Conservation (phyloP, 495 filamentous ascomycete genomes). For the Neurospora sp. region DNA sequence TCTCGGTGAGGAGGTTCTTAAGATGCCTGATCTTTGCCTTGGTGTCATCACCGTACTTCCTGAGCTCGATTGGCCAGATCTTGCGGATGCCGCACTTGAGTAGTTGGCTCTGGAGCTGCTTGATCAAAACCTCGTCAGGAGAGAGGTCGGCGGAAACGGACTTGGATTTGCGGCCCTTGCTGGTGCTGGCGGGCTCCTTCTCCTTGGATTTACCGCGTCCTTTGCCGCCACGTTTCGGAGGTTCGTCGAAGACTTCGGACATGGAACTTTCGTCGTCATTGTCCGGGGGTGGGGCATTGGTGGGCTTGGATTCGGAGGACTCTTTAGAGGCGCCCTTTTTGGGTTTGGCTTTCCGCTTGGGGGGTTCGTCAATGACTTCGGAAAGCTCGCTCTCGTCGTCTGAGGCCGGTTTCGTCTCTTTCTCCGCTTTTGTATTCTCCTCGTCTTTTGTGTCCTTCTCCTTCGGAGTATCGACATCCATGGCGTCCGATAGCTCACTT, state of each 20-base stretch:
- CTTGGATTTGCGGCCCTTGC: conserved; percentile 14
- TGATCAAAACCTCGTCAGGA: conserved; percentile 72
- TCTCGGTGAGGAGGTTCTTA: conserved; percentile 61
- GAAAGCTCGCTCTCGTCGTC: conserved; percentile 76
- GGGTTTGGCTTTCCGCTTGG: conserved; percentile 33
- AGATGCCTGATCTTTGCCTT: conserved; percentile 80
- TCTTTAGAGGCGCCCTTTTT: neutral
- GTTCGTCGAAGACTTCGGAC: conserved; percentile 66
- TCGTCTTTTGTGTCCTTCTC: neutral
- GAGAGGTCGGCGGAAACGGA: conserved; percentile 37
- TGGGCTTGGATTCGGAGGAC: neutral
- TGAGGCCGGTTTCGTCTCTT: conserved; percentile 21
- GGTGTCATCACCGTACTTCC: conserved; percentile 52
- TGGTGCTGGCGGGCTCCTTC: conserved; percentile 6
- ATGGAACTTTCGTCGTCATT: conserved; percentile 63
- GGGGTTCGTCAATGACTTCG: conserved; percentile 60
- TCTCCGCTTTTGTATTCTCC: neutral
- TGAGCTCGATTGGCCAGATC: conserved; percentile 78
- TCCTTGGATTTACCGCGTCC: conserved; percentile 16
- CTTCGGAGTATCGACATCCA: neutral
- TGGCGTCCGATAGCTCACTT: neutral
- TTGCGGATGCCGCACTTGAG: conserved; percentile 91
- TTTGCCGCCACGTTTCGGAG: conserved; percentile 19
- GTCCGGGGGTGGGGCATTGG: conserved; percentile 18
- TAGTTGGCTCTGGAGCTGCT: conserved; percentile 78